These are phyloP conservation scores for Malus fusca DNA, from an alignment of 306 rosid species.

Conservation along the genomic window DNA sequence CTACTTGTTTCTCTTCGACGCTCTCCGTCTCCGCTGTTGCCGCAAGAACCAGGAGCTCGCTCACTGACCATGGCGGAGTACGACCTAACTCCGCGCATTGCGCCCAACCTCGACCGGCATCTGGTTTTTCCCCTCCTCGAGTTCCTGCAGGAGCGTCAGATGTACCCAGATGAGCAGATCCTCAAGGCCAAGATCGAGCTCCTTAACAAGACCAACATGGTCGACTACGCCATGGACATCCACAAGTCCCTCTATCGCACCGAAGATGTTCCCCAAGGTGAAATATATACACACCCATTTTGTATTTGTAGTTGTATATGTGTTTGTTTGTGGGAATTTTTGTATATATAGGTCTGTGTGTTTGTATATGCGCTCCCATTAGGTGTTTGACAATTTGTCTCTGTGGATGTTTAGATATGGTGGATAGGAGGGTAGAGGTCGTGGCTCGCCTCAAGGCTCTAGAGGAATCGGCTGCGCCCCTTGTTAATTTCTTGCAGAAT, in stretches of 20 bases:
- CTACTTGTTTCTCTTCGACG: not conserved
- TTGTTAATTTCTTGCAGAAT: conserved; percentile 70
- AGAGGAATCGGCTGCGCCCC: conserved; percentile 86
- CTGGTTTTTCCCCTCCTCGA: conserved; percentile 80
- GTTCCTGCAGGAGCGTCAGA: conserved; percentile 72
- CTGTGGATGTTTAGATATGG: conserved; percentile 4
- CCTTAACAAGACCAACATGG: conserved; percentile 90
- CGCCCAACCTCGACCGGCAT: conserved; percentile 78
- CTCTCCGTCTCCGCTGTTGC: not conserved
- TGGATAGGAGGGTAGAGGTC: conserved; percentile 47
- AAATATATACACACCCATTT: not conserved
- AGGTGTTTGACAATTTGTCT: not conserved
- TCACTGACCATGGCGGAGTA: conserved; percentile 54
- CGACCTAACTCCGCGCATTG: conserved; percentile 80
- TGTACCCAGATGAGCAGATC: conserved; percentile 67
- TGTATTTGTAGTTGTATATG: not conserved
- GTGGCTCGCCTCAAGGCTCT: conserved; percentile 46
- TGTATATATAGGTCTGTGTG: not conserved
- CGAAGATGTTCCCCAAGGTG: conserved; percentile 78
- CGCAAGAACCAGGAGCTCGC: not conserved
- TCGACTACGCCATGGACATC: conserved; percentile 92
- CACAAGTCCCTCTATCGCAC: conserved; percentile 82
- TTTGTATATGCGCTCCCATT: not conserved
- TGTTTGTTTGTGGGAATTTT: not conserved
- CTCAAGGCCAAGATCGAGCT: conserved; percentile 86